Evolutionary conservation across 345 rosid genomes (phyloP).

Genomic region (Boechera stricta): DNA sequence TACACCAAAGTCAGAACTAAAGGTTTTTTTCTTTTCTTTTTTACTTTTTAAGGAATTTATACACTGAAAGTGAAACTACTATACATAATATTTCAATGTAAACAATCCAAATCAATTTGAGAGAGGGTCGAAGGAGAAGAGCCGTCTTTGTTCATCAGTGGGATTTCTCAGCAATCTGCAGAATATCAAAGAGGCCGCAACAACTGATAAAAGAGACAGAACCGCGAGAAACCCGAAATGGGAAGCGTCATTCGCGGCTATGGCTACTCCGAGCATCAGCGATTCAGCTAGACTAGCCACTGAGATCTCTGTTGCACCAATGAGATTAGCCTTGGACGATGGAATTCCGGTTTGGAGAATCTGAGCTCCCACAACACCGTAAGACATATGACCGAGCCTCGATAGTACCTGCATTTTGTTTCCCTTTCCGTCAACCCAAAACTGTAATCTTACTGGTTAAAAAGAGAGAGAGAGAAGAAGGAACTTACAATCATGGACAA

Average conservation of each 20-base stretch:
- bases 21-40: neutral
- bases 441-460: neutral
- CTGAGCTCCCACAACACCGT: slow-evolving; percentile 86
- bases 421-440: slow-evolving; percentile 12
- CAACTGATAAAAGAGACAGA: slow-evolving; percentile 80
- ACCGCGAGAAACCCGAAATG: slow-evolving; percentile 77
- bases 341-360: slow-evolving; percentile 97
- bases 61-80: slow-evolving; percentile 28
- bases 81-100: slow-evolving; percentile 35
- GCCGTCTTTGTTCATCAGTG: slow-evolving; percentile 81
- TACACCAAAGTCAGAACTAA: neutral
- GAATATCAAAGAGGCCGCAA: slow-evolving; percentile 87
- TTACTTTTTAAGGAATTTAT: slow-evolving; percentile 21
- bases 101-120: slow-evolving; percentile 26
- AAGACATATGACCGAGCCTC: slow-evolving; percentile 93
- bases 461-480: neutral
- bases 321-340: slow-evolving; percentile 89
- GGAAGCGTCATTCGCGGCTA: slow-evolving; percentile 80
- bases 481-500: slow-evolving; percentile 78
- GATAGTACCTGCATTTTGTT: slow-evolving; percentile 66
- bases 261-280: slow-evolving; percentile 84
- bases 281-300: slow-evolving; percentile 94
- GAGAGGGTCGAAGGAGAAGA: slow-evolving; percentile 58
- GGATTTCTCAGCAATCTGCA: slow-evolving; percentile 85
- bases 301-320: slow-evolving; percentile 85